These are phyloP conservation scores for Geosmithia flava DNA, from an alignment of 2,329 filamentous ascomycete species.

Conservation along the genomic window DNA sequence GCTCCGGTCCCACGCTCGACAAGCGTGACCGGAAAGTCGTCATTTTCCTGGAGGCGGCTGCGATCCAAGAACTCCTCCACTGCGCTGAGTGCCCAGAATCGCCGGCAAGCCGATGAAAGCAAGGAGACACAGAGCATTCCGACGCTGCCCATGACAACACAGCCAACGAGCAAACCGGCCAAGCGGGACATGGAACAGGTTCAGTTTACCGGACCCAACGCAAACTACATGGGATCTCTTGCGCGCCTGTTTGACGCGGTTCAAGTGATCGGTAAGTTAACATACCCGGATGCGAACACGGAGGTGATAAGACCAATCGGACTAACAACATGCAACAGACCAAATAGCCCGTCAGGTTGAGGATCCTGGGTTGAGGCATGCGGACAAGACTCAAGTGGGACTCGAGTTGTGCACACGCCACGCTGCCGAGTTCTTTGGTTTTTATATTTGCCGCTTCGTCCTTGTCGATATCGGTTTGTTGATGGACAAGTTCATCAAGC, in stretches of 20 bases:
- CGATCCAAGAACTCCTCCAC: constrained; percentile 77
- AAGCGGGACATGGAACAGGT: constrained; percentile 59
- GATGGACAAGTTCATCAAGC: constrained; percentile 94
- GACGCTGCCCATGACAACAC: constrained; percentile 64
- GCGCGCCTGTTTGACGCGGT: constrained; percentile 87
- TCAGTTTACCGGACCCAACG: constrained; percentile 71
- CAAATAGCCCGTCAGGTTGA: constrained; percentile 94
- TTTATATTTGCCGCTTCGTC: constrained; percentile 94
- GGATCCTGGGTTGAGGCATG: constrained; percentile 82
- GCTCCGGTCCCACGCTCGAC: constrained; percentile 36
- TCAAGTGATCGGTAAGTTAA: constrained; percentile 73
- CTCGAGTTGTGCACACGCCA: constrained; percentile 87
- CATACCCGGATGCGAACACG: not conserved
- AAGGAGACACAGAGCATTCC: constrained; percentile 42
- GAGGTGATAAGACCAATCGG: not conserved
- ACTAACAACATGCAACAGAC: constrained; percentile 37
- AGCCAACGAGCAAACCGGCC: constrained; percentile 52
- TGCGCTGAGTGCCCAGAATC: constrained; percentile 28
- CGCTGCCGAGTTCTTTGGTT: constrained; percentile 94
- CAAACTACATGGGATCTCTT: constrained; percentile 81
- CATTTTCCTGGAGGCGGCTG: constrained; percentile 77
- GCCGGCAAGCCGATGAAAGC: constrained; percentile 7
- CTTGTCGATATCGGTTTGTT: constrained; percentile 71
- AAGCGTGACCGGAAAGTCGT: constrained; percentile 56
- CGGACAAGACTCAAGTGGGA: constrained; percentile 88